These are phyloP conservation scores for Chaetothyriales sp. DNA, from an alignment of 2,329 filamentous ascomycete species.

Conservation along the genomic window DNA sequence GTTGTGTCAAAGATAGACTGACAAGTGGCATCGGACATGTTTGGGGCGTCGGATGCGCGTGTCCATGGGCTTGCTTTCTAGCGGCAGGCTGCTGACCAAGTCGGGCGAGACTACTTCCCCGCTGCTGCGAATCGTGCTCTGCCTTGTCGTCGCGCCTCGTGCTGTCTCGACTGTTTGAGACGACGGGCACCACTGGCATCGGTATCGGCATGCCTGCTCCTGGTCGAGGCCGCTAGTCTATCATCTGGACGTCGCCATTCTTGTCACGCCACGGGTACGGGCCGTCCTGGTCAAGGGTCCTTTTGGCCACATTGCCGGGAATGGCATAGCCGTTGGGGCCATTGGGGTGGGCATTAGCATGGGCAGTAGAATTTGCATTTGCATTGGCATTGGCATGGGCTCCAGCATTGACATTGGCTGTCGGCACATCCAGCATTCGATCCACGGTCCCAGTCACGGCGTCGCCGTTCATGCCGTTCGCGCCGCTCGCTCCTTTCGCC, in stretches of 20 bases:
- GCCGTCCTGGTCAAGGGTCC: neutral
- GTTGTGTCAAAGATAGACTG: neutral
- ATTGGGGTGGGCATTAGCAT: conserved; percentile 1
- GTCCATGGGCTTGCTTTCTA: neutral
- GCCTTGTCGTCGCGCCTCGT: neutral
- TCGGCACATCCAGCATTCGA: neutral
- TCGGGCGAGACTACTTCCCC: neutral
- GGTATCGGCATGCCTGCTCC: neutral
- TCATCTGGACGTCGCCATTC: neutral
- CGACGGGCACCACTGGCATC: neutral
- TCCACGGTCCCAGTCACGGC: neutral
- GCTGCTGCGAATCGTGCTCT: neutral
- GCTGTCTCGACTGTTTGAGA: neutral
- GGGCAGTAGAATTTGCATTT: too few species aligned
- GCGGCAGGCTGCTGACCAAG: neutral
- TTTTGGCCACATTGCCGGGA: neutral
- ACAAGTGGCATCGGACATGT: neutral
- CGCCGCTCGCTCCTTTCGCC: conserved; percentile 17
- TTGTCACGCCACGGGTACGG: neutral
- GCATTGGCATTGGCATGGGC: conserved; percentile 1
- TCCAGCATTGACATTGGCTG: neutral
- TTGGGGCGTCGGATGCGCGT: neutral
- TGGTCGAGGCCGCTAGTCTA: neutral
- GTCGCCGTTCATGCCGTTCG: conserved; percentile 19
- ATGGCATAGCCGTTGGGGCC: neutral